Conservation (phyloP, 1,284 basidiomycete genomes). For the Ustilago hordei region DNA sequence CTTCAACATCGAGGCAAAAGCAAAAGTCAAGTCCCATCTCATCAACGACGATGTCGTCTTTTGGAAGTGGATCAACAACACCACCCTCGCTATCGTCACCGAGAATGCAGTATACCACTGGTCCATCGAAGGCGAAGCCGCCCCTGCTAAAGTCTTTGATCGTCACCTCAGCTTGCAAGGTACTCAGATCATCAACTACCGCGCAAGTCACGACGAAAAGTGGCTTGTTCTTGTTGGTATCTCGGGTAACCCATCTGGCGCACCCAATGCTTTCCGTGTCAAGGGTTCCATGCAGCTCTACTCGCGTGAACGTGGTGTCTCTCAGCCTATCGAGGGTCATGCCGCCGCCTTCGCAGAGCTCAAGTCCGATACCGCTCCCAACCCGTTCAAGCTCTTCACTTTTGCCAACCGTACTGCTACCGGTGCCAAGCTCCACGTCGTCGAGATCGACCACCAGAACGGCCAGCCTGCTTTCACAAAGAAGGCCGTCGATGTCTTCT, state of each 20-base stretch:
- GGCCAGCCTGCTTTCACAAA: conserved; percentile 97
- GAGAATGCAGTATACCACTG: conserved; percentile 95
- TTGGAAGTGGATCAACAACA: conserved; percentile 97
- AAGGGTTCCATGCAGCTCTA: conserved; percentile 91
- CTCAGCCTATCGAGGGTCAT: conserved; percentile 98
- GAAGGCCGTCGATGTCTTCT: conserved; percentile 99
- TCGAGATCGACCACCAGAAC: conserved; percentile 96
- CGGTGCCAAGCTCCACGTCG: conserved; percentile 98
- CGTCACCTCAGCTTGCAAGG: conserved; percentile 93
- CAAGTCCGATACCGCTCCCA: conserved; percentile 72
- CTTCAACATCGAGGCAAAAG: conserved; percentile 96
- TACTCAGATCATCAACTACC: conserved; percentile 99
- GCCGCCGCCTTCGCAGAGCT: conserved; percentile 95
- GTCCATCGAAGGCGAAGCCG: conserved; percentile 79
- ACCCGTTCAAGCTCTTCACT: conserved; percentile 83
- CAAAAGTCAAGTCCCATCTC: conserved; percentile 94
- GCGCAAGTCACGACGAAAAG: conserved; percentile 89
- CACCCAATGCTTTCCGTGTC: conserved; percentile 75
- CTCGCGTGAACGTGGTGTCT: conserved; percentile 87
- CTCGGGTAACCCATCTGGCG: conserved; percentile 82
- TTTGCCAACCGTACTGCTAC: conserved; percentile 95
- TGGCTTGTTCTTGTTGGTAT: conserved; percentile 98
- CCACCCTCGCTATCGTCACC: conserved; percentile 93
- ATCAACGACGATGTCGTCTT: conserved; percentile 93
- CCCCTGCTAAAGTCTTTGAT: conserved; percentile 93